phyloP scores from a whole-genome alignment of 2,329 filamentous ascomycete species.

The Lachnellula occidentalis region DNA sequence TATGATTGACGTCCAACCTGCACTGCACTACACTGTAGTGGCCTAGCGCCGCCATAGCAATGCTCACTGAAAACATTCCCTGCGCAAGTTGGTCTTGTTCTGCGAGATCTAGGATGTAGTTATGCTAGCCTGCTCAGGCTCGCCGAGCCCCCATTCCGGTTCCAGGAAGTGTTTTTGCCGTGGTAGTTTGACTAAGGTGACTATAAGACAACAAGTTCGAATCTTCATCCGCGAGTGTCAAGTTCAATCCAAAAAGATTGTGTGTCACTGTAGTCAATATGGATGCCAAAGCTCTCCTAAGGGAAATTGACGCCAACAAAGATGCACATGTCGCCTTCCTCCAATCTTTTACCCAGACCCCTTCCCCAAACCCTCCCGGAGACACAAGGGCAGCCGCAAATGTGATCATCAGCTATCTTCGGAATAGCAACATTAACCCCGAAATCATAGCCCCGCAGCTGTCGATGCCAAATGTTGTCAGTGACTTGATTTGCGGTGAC shows the following conservation, averaged over 20 bases:
- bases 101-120: neutral
- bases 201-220: neutral
- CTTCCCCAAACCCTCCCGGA: slow-evolving; percentile 36
- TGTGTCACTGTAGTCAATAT: neutral
- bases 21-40: too few relatives aligned
- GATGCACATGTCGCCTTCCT: slow-evolving; percentile 29
- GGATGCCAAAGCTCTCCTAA: slow-evolving; percentile 18
- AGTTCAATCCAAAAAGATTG: neutral
- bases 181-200: neutral
- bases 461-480: slow-evolving; percentile 33
- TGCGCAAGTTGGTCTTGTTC: neutral
- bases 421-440: slow-evolving; percentile 18
- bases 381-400: slow-evolving; percentile 33
- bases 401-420: slow-evolving; percentile 30
- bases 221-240: neutral
- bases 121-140: neutral
- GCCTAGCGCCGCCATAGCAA: too few relatives aligned
- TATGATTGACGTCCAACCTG: too few relatives aligned
- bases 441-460: slow-evolving; percentile 29
- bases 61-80: too few relatives aligned
- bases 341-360: slow-evolving; percentile 31
- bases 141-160: neutral
- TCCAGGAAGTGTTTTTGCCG: neutral
- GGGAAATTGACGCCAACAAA: slow-evolving; percentile 24
- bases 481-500: slow-evolving; percentile 24